Percentiles rank a stretch among this genome's conserved stretches.
Evolutionary conservation across 2,329 filamentous ascomycete genomes (phyloP).

Genomic region (Fusarium verrucosum): DNA sequence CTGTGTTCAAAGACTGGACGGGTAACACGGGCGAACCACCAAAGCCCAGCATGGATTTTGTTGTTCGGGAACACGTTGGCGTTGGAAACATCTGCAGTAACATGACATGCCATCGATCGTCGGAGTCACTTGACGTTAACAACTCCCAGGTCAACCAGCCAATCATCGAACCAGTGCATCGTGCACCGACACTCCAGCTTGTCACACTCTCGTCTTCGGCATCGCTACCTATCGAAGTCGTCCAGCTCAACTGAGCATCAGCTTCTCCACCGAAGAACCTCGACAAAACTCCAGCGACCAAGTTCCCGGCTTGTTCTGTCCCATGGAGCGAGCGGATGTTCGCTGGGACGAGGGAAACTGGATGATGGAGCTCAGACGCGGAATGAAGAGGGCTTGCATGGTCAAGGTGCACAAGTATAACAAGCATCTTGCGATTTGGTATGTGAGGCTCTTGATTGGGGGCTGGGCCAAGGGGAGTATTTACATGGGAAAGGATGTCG

Average conservation of each 20-base stretch:
- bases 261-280: conserved; percentile 42
- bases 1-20: conserved; percentile 45
- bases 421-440: conserved; percentile 48
- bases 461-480: conserved; percentile 44
- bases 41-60: conserved; percentile 45
- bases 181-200: conserved; percentile 31
- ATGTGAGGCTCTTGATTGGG: conserved; percentile 37
- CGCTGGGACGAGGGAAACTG: conserved; percentile 40
- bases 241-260: conserved; percentile 43
- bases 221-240: conserved; percentile 42
- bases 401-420: conserved; percentile 45
- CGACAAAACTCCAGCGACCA: background rate
- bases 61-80: conserved; percentile 41
- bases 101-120: background rate
- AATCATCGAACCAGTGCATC: conserved; percentile 21
- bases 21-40: conserved; percentile 8
- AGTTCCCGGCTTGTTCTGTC: conserved; percentile 37
- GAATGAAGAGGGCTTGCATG: conserved; percentile 39
- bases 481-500: conserved; percentile 33
- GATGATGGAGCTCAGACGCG: conserved; percentile 27
- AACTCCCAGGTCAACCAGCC: conserved; percentile 21
- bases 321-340: conserved; percentile 43
- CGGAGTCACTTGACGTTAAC: background rate
- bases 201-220: conserved; percentile 38
- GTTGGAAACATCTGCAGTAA: conserved; percentile 46